Conservation (phyloP, 2,329 filamentous ascomycete genomes). For the Didymella sp. region DNA sequence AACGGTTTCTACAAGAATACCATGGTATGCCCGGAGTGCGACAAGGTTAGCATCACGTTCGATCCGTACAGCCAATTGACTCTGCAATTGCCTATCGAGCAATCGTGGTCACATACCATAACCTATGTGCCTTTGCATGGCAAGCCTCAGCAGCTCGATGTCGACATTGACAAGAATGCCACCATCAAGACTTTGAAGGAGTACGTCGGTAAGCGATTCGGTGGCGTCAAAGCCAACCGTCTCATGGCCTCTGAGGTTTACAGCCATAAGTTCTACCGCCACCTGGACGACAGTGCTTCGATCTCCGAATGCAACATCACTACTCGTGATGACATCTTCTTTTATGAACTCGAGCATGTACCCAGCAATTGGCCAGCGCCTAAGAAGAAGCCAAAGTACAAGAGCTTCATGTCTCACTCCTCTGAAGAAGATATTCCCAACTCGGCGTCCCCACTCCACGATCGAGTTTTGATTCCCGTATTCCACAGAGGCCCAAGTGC, state of each 20-base stretch:
- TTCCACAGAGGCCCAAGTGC: conserved; percentile 63
- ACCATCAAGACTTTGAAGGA: conserved; percentile 73
- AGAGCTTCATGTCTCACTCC: conserved; percentile 56
- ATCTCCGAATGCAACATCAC: conserved; percentile 75
- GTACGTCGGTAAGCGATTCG: conserved; percentile 62
- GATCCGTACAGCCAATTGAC: conserved; percentile 97
- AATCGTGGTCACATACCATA: conserved; percentile 76
- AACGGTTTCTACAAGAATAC: conserved; percentile 99
- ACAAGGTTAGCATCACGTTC: conserved; percentile 98
- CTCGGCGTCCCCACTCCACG: conserved; percentile 68
- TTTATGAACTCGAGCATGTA: conserved; percentile 78
- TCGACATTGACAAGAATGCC: conserved; percentile 81
- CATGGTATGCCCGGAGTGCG: conserved; percentile 85
- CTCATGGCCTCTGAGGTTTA: conserved; percentile 86
- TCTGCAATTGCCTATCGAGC: conserved; percentile 85
- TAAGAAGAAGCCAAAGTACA: conserved; percentile 55
- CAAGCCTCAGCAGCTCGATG: conserved; percentile 71
- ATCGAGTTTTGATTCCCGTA: conserved; percentile 73
- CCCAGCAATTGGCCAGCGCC: conserved; percentile 78
- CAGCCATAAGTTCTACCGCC: conserved; percentile 83
- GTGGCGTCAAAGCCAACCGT: conserved; percentile 61
- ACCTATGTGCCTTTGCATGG: conserved; percentile 80
- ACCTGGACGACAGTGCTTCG: conserved; percentile 70
- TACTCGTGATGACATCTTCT: conserved; percentile 66
- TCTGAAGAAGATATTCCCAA: conserved; percentile 57